Evolutionary conservation across 495 filamentous ascomycete genomes (phyloP), one percentile per base, ranked within the genome.

Genomic region (Jackrogersella multiformis): DNA sequence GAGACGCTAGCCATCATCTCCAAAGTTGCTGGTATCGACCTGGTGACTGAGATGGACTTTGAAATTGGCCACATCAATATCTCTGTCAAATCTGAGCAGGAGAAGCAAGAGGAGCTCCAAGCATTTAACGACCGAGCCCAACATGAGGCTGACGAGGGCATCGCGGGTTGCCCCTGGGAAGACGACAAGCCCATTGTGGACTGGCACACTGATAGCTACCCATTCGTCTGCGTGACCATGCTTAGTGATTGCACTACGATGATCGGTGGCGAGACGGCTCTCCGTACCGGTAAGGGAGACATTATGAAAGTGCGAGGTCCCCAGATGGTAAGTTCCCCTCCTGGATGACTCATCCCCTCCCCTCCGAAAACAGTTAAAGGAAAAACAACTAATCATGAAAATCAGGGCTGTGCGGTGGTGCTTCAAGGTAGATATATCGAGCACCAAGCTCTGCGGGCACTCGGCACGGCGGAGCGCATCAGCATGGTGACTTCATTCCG

Each of bases 211-310:
- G 90, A 92, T 68, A 88, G 87, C 66, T 92, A 92, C 70, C 90
- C 89, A 0, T 92, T 91, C 64, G 90, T 92, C 18, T 92, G 90
- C 67, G 89, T 92, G 36, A 81, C 87, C 12, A 92, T 92, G 90
- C 84, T 92, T 51, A 90, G 87, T 56, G 89, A 92, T 69, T 88
- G 87, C 44, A 85, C 80, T 1, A 79, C 81, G 24, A 92, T 92
- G 89, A 78, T 89, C 28, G 89, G 89, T 34, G 90, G 90, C 5
- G 90, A 92, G 75, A 92, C 89, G 15, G 89, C 86, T 8, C 76
- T 91, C 28, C 79, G 82, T 49, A 90, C 83, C 3, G 87, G 83
- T 2, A 80, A 74, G 24, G 88, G 87, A 1, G 85, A 88, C 16
- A 80, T 91, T 26, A 77, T 88, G 70, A 90, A 90, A 76, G 86